Conservation (phyloP, 2,329 filamentous ascomycete species). For the Ascochyta koolunga region DNA sequence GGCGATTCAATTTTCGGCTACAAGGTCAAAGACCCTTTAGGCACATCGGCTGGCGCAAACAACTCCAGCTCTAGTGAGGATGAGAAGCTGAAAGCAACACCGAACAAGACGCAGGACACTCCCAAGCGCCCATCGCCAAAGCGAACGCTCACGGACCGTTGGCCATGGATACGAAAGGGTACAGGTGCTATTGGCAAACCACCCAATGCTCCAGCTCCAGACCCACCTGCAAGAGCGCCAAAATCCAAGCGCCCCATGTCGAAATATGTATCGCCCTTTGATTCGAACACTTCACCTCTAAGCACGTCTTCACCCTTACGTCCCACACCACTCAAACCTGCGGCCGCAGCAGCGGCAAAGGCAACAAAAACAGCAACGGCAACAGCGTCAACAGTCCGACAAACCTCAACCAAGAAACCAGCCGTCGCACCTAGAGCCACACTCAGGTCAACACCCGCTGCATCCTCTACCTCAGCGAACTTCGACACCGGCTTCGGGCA, state of each 20-base stretch:
- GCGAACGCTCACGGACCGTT: constrained; percentile 22
- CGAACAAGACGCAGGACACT: neutral
- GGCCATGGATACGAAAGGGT: constrained; percentile 31
- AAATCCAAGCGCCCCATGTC: neutral
- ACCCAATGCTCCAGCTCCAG: constrained; percentile 10
- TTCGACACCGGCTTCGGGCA: constrained; percentile 35
- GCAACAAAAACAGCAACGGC: neutral
- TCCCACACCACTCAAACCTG: constrained; percentile 7
- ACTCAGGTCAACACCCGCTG: neutral
- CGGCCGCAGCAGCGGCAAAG: neutral
- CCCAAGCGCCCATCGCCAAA: constrained; percentile 15
- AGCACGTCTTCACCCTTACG: neutral
- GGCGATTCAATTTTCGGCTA: constrained; percentile 34
- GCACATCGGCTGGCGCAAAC: constrained; percentile 19
- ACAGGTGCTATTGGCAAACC: constrained; percentile 17
- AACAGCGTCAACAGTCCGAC: neutral
- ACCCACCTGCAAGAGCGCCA: constrained; percentile 1
- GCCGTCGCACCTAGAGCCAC: neutral
- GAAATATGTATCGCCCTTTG: constrained; percentile 21
- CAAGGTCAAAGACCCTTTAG: constrained; percentile 18
- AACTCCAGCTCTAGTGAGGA: constrained; percentile 11
- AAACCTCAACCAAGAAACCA: constrained; percentile 21
- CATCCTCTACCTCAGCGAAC: neutral
- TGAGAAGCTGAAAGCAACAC: constrained; percentile 12
- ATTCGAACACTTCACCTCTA: constrained; percentile 7